A percentile compares a stretch with the other conserved stretches of the same genome.
Conservation (phyloP, 768 basidiomycete genomes). For the Terana coerulea region DNA sequence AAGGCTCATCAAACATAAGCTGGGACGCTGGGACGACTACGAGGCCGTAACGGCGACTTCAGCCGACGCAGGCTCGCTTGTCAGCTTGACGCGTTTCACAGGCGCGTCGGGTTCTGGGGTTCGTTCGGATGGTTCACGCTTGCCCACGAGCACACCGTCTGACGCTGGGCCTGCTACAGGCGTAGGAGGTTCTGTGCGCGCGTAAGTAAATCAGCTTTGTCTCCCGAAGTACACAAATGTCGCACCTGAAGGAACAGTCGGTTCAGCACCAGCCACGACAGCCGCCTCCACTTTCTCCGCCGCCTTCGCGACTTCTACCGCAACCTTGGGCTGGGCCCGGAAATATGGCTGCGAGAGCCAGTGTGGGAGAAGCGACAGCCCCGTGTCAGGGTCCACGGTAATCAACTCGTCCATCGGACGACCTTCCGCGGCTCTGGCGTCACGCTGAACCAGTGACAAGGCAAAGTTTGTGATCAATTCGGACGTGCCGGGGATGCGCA, state of each 20-base stretch:
- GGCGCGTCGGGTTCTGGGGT: conserved; percentile 11
- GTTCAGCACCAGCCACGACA: neutral
- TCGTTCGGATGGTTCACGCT: conserved; percentile 1
- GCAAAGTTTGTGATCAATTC: no score
- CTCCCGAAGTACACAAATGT: neutral
- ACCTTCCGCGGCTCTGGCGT: conserved; percentile 36
- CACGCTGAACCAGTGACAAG: conserved; percentile 46
- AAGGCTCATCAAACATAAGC: neutral
- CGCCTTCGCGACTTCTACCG: neutral
- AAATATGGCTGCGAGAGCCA: conserved; percentile 76
- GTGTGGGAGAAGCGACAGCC: conserved; percentile 54
- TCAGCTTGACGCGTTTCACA: conserved; percentile 10
- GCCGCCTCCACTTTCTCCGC: neutral
- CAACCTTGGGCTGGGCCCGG: conserved; percentile 31
- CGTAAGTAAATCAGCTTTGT: neutral
- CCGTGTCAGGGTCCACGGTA: conserved; percentile 40
- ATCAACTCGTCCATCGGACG: conserved; percentile 34
- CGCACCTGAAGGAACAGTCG: neutral
- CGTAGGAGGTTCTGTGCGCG: neutral
- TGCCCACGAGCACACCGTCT: neutral
- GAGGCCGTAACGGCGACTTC: neutral
- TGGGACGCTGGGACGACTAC: neutral
- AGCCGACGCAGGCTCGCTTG: neutral
- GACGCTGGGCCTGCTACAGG: neutral
- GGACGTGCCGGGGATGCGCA: no score